Evolutionary conservation across 441 rosid genomes (phyloP), one percentile per base, ranked within the genome.

Genomic region (Iberis amara): DNA sequence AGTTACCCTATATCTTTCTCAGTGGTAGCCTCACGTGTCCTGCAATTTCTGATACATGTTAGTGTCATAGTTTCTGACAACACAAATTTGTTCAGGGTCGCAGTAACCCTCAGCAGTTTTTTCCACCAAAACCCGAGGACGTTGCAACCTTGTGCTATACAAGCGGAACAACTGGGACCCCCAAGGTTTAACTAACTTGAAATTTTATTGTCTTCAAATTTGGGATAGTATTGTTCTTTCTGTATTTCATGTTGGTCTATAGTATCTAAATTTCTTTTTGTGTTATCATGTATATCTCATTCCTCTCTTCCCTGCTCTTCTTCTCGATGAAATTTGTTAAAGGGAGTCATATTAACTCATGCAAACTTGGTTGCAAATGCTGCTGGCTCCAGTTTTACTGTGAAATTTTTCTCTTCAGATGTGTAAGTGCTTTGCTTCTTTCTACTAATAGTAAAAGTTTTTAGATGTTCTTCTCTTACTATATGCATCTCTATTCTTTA

Each of bases 121-220:
- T 52, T 63, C 87, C 95, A 11, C 97, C 99, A 23, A 85, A 79
- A 57, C 80, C 96, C 11, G 95, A 86, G 50, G 96, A 86, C 67
- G 52, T 83, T 64, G 99, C 99, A 52, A 94, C 96, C 41, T 73
- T 94, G 65, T 92, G 99, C 76, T 92, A 92, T 64, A 92, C 99
- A 21, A 92, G 99, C 65, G 99, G 99, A 53, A 94, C 99, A 61
- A 94, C 99, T 47, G 99, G 99, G 53, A 86, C 85, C 46, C 99
- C 99, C 51, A 94, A 94, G 96, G 99, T 94, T 75, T 32, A 52
- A 4, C 46, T 26, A 3, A 6, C 30, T 26, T 26, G 4, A 26
- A 26, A 26, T 26, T 26, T 26, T 26, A 26, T 26, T 26, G 30
- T 26, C 30, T 26, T 26, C 30, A 4, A 26, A 3, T 26, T 0